phyloP scores from a whole-genome alignment of 2,329 filamentous ascomycete genomes.

The Apiospora kogelbergensis region DNA sequence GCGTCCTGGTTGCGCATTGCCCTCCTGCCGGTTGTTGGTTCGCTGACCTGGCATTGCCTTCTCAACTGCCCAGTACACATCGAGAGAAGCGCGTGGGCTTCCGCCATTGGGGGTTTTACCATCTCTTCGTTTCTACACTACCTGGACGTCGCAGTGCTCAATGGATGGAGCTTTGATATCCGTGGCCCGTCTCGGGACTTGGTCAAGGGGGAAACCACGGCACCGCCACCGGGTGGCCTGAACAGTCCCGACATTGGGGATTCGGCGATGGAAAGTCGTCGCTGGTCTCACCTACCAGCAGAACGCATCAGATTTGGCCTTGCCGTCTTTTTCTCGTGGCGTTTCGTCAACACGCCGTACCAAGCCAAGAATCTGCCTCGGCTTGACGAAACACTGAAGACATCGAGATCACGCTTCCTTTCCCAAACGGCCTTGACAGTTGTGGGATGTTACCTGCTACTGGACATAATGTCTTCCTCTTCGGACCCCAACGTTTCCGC shows the following conservation, averaged over 20 bases:
- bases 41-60: constrained; percentile 13
- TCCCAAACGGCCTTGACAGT: background rate
- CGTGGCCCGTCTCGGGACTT: background rate
- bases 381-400: background rate
- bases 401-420: background rate
- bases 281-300: background rate
- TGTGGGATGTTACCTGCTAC: background rate
- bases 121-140: background rate
- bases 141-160: background rate
- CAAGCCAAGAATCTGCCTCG: constrained; percentile 3
- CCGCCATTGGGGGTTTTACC: constrained; percentile 12
- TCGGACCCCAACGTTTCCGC: background rate
- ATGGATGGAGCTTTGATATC: background rate
- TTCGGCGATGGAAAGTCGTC: background rate
- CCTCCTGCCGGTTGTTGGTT: constrained; percentile 8
- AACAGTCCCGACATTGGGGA: background rate
- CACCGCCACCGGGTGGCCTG: background rate
- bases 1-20: constrained; percentile 7
- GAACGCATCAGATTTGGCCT: constrained; percentile 14
- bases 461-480: background rate
- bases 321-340: constrained; percentile 14
- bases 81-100: constrained; percentile 12
- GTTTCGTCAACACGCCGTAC: constrained; percentile 16
- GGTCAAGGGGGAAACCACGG: background rate
- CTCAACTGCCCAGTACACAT: constrained; percentile 11